Evolutionary conservation across 352 stramenopile species (phyloP), one percentile per base, ranked within the genome.

Genomic region (Globisporangium radiosum): DNA sequence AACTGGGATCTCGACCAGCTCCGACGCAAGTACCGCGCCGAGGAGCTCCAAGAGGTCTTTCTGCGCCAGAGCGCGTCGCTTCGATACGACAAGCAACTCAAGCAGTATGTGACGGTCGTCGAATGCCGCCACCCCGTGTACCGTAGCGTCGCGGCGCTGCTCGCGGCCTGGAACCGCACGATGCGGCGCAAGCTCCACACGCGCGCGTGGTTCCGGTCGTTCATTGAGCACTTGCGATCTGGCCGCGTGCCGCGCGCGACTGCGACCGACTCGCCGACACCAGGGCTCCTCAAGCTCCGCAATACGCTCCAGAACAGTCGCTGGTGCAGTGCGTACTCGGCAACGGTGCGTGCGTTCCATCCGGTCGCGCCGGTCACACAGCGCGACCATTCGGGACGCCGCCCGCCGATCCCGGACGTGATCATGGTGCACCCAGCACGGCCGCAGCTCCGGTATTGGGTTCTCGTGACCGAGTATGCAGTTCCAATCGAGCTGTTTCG

Each of bases 21-120:
- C 7, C 72, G 82, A 6, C 77, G 85, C 33, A 92, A 93, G 62
- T 93, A 95, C 51, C 78, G 88, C 8, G 77, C 88, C 1, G 88
- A 97, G 59, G 88, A 97, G 68, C 96, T 97, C 48, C 90, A 97
- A 60, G 90, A 98, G 63, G 75, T 98, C 14, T 97, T 97, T 40
- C 83, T 90, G 71, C 90, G 93, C 55, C 75, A 90, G 38, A 91
- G 78, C 14, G 85, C 84, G 1, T 95, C 83, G 15, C 64, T 98
- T 14, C 78, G 88, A 7, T 98, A 94, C 55, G 87, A 98, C 57
- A 78, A 78, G 47, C 66, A 81, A 25, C 65, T 88, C 7, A 95
- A 98, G 61, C 66, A 84, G 47, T 98, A 98, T 64, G 75, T 95
- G 37, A 94, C 90, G 0, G 73, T 96, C 0, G 69, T 94, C 15